phyloP scores from a whole-genome alignment of 208 protist species.

The Herpetomonas samuelpessoai region DNA sequence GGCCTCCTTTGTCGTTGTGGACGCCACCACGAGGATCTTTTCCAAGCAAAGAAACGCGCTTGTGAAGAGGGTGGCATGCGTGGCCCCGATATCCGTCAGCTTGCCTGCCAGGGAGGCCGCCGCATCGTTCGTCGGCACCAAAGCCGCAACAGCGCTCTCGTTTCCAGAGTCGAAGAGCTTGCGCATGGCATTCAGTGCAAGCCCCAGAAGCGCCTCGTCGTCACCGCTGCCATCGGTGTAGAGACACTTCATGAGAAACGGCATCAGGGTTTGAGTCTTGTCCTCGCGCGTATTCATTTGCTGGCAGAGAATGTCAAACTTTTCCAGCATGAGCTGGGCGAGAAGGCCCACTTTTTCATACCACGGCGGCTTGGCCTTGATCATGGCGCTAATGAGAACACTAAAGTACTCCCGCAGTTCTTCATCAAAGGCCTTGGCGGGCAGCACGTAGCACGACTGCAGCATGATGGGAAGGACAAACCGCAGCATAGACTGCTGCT shows the following conservation, averaged over 20 bases:
- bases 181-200: slow-evolving; percentile 17
- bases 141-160: neutral
- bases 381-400: slow-evolving; percentile 27
- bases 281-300: slow-evolving; percentile 35
- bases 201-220: slow-evolving; percentile 19
- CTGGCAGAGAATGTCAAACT: slow-evolving; percentile 22
- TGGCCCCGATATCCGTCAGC: slow-evolving; percentile 20
- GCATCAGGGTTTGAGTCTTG: slow-evolving; percentile 24
- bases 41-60: slow-evolving; percentile 37
- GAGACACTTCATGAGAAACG: slow-evolving; percentile 40
- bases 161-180: slow-evolving; percentile 2
- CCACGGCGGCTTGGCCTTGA: slow-evolving; percentile 16
- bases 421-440: slow-evolving; percentile 18
- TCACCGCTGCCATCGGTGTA: slow-evolving; percentile 19
- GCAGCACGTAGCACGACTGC: slow-evolving; percentile 24
- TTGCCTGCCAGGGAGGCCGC: slow-evolving; percentile 8
- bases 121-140: slow-evolving; percentile 14
- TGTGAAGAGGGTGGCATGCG: slow-evolving; percentile 12
- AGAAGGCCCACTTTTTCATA: slow-evolving; percentile 18
- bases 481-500: slow-evolving; percentile 32
- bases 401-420: slow-evolving; percentile 39
- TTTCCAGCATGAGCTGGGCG: slow-evolving; percentile 47
- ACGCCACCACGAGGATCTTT: slow-evolving; percentile 17
- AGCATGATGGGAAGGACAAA: slow-evolving; percentile 55
- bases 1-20: slow-evolving; percentile 23